These are phyloP conservation scores for Ceratocystis eucalypticola DNA, from an alignment of 2,329 filamentous ascomycete genomes.

Conservation along the genomic window DNA sequence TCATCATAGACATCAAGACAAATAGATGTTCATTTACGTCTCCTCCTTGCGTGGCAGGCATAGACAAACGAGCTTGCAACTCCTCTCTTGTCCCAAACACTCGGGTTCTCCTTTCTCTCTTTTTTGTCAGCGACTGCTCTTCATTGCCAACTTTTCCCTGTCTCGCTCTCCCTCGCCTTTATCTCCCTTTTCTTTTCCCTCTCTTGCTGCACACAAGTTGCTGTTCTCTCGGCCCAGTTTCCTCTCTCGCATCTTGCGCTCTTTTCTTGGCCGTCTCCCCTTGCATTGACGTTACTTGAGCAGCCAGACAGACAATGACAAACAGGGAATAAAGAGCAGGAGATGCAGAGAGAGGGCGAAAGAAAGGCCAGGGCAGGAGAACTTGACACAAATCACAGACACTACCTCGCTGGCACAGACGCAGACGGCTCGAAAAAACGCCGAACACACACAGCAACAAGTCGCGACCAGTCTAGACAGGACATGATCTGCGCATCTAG, in stretches of 20 bases:
- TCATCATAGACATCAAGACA: neutral
- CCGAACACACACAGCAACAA: neutral
- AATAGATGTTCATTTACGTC: neutral
- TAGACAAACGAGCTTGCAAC: neutral
- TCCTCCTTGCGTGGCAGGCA: neutral
- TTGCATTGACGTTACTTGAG: neutral
- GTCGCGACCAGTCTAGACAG: neutral
- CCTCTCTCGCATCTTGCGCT: neutral
- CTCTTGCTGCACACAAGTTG: neutral
- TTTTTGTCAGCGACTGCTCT: neutral
- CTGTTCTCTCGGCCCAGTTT: neutral
- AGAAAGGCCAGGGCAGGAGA: neutral
- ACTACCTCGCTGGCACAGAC: neutral
- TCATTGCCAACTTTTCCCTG: conserved; percentile 4
- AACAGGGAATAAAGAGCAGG: neutral
- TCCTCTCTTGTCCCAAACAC: neutral
- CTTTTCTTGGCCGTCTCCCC: neutral
- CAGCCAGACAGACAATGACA: neutral
- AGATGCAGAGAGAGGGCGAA: neutral
- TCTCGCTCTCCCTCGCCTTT: neutral
- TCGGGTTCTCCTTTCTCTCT: neutral
- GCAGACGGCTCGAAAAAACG: neutral
- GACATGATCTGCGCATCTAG: neutral
- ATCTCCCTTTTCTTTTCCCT: neutral
- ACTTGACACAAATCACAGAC: conserved; percentile 5